Percentiles rank a stretch among this genome's conserved stretches.
These are phyloP conservation scores for Ilyonectria robusta DNA, from an alignment of 2,329 filamentous ascomycete species.

Conservation along the genomic window DNA sequence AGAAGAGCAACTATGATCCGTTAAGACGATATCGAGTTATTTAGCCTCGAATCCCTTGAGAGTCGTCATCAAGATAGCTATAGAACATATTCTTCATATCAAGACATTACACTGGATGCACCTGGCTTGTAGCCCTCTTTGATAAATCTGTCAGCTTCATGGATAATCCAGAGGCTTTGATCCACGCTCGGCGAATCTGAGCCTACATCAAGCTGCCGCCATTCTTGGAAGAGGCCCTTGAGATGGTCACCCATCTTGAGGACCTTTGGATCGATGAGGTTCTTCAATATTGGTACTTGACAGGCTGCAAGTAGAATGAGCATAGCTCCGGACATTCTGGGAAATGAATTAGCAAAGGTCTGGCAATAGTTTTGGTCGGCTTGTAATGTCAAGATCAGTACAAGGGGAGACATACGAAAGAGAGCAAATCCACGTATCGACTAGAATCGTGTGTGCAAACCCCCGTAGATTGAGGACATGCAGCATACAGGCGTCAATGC, in stretches of 20 bases:
- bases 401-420: slow-evolving; percentile 59
- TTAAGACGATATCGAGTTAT: no score
- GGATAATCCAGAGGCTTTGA: slow-evolving; percentile 62
- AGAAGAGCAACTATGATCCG: no score
- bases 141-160: slow-evolving; percentile 60
- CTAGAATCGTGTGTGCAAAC: slow-evolving; percentile 64
- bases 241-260: slow-evolving; percentile 59
- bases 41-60: no score
- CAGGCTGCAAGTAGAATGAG: slow-evolving; percentile 63
- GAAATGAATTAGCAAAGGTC: neutral
- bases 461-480: slow-evolving; percentile 64
- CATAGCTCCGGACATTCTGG: slow-evolving; percentile 65
- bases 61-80: no score
- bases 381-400: neutral
- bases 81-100: no score
- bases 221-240: slow-evolving; percentile 55
- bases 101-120: neutral
- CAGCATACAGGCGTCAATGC: slow-evolving; percentile 62
- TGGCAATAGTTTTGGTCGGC: neutral
- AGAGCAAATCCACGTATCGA: slow-evolving; percentile 70
- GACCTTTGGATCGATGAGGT: slow-evolving; percentile 56
- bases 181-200: slow-evolving; percentile 61
- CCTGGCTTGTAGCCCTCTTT: slow-evolving; percentile 48
- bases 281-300: slow-evolving; percentile 54
- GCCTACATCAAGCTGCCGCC: slow-evolving; percentile 57